Base-by-base conservation (phyloP, 2,329 filamentous ascomycete species). In the Beauveria scarabaeidicola region DNA sequence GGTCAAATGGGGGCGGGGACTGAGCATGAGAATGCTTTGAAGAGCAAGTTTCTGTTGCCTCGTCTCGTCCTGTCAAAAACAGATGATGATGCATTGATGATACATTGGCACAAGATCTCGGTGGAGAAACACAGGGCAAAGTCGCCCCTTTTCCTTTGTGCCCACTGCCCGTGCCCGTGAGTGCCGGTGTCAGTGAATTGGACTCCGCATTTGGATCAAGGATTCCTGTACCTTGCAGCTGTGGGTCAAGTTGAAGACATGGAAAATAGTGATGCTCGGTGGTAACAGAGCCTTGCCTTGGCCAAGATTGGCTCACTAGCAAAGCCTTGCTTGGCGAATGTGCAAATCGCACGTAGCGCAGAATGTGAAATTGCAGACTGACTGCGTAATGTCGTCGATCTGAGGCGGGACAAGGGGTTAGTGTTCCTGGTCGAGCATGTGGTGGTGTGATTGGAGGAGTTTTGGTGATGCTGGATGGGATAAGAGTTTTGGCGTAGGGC, bases 301-400 rank as follows among this genome's bases (percentile, higher is more conserved):
- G 53, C 44, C 53, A 53, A 53, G 51, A 38, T 21, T 52, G 29
- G 15, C 19, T 36, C 19, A 17, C 2, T 5, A n/a, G 29, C 51
- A 53, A 15, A 23, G 27, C 48, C 27, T 17, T 36, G 19, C 48
- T 38, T 52, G 48, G 48, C 48, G 32, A 15, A 15, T 36, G 32
- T 9, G 47, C 46, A 21, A 27, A 7, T 38, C 29, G 29, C 29
- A 51, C 48, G 27, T 51, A 23, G 54, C 17, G 46, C 36, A 41
- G 25, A 43, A 19, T 32, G n/a, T 19, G 55, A 58, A 52, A 58
- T 58, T 58, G 38, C 47, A 58, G 38, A 58, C 47, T 27, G 43
- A 11, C 29, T 27, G 25, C 43, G 38, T 58, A 58, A 58, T 58
- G 46, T 52, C 56, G 15, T 23, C 17, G 38, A 58, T 58, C 38